These are phyloP conservation scores for Sarocladium kiliense DNA, from an alignment of 2,329 filamentous ascomycete species.

Conservation along the genomic window DNA sequence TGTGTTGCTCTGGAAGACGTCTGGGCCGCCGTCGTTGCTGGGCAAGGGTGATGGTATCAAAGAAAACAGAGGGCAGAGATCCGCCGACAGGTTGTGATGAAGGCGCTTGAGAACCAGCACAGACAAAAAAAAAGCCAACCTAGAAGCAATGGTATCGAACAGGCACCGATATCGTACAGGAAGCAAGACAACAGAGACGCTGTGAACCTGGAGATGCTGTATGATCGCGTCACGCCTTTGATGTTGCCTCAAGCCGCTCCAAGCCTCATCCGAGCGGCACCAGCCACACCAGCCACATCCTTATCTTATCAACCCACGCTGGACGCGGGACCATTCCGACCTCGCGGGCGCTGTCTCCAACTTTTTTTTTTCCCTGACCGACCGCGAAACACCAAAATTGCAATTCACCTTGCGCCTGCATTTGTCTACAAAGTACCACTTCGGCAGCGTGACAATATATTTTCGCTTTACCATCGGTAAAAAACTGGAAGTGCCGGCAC, in stretches of 20 bases:
- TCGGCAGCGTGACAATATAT: neutral
- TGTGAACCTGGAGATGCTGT: too few species aligned
- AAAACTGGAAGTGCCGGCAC: too few species aligned
- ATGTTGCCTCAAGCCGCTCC: too few species aligned
- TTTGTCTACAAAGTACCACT: neutral
- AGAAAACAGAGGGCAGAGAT: neutral
- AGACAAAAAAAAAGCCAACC: too few species aligned
- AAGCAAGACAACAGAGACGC: neutral
- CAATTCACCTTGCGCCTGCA: neutral
- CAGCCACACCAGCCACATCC: neutral
- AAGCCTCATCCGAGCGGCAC: neutral
- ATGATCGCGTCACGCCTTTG: too few species aligned
- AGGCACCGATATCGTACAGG: too few species aligned
- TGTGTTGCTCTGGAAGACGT: neutral
- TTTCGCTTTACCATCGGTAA: too few species aligned
- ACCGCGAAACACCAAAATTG: conserved; percentile 8
- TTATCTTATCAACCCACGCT: neutral
- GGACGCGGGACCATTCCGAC: neutral
- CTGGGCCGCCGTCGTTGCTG: too few species aligned
- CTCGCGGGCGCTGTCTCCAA: neutral
- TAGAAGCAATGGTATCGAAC: neutral
- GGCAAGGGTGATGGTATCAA: too few species aligned
- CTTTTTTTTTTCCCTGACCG: neutral
- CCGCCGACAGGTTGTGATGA: too few species aligned
- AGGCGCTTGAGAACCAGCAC: too few species aligned